Percentiles rank a stretch among this genome's conserved stretches.
Conservation (phyloP, 1,284 basidiomycete genomes). For the Cryptococcus deneoformans region DNA sequence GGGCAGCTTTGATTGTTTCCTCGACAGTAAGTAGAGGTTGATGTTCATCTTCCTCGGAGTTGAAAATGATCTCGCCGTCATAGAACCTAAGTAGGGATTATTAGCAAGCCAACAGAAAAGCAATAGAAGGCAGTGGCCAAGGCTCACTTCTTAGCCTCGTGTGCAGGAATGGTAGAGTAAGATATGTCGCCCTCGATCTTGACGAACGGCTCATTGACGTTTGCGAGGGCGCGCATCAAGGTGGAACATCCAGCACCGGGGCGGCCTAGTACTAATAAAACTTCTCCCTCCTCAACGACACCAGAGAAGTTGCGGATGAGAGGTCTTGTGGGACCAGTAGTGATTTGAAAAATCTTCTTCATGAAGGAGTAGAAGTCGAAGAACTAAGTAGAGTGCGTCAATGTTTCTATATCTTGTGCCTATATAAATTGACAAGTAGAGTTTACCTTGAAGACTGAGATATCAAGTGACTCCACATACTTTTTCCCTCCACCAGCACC, state of each 20-base stretch:
- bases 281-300: slow-evolving; percentile 13
- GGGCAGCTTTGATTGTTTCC: background rate
- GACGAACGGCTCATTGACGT: slow-evolving; percentile 36
- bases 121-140: background rate
- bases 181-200: slow-evolving; percentile 28
- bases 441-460: background rate
- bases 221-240: slow-evolving; percentile 41
- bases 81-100: background rate
- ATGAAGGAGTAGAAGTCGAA: background rate
- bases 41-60: slow-evolving; percentile 21
- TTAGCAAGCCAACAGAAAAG: background rate
- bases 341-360: background rate
- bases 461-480: background rate
- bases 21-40: background rate
- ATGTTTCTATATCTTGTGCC: background rate
- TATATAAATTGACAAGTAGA: background rate
- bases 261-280: slow-evolving; percentile 20
- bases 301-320: background rate
- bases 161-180: slow-evolving; percentile 20
- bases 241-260: slow-evolving; percentile 43
- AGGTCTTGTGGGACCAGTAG: background rate
- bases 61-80: slow-evolving; percentile 15
- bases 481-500: background rate
- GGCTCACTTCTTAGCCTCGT: background rate
- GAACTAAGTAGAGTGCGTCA: background rate